These are phyloP conservation scores for Neofusicoccum ribis DNA, from an alignment of 2,329 filamentous ascomycete genomes.

Conservation along the genomic window DNA sequence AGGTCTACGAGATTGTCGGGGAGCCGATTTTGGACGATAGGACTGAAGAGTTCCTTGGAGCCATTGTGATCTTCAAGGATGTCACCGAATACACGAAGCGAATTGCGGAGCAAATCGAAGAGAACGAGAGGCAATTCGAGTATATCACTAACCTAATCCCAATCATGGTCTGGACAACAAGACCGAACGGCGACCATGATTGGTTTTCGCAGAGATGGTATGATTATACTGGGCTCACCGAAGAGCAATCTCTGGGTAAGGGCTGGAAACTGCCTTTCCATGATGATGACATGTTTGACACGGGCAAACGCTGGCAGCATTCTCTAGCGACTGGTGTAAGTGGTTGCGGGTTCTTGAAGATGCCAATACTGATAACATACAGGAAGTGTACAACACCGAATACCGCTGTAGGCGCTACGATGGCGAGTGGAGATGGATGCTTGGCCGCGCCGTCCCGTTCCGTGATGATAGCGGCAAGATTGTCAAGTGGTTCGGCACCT, in stretches of 20 bases:
- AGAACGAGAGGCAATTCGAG: conserved; percentile 73
- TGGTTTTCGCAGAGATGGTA: conserved; percentile 81
- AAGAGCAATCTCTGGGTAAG: conserved; percentile 62
- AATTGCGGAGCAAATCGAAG: conserved; percentile 67
- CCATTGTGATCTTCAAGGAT: conserved; percentile 70
- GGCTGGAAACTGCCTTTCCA: conserved; percentile 68
- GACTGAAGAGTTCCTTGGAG: conserved; percentile 72
- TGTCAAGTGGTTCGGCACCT: conserved; percentile 79
- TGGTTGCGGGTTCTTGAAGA: not conserved
- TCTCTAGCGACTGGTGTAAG: conserved; percentile 61
- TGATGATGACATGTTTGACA: conserved; percentile 65
- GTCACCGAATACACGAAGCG: conserved; percentile 69
- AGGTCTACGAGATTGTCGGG: conserved; percentile 66
- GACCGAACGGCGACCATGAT: conserved; percentile 64
- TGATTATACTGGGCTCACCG: conserved; percentile 69
- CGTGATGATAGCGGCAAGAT: conserved; percentile 67
- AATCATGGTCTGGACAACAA: conserved; percentile 69
- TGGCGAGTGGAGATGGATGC: conserved; percentile 77
- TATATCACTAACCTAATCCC: conserved; percentile 68
- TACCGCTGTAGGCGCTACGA: conserved; percentile 68
- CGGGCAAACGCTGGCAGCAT: conserved; percentile 59
- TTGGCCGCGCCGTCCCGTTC: conserved; percentile 70
- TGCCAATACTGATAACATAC: not conserved
- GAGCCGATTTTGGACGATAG: conserved; percentile 67
- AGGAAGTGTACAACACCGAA: conserved; percentile 66